Percentiles rank a stretch among this genome's conserved stretches.
Evolutionary conservation across 805 yeast species (phyloP).

Genomic region (Schwanniomyces vanrijiae): DNA sequence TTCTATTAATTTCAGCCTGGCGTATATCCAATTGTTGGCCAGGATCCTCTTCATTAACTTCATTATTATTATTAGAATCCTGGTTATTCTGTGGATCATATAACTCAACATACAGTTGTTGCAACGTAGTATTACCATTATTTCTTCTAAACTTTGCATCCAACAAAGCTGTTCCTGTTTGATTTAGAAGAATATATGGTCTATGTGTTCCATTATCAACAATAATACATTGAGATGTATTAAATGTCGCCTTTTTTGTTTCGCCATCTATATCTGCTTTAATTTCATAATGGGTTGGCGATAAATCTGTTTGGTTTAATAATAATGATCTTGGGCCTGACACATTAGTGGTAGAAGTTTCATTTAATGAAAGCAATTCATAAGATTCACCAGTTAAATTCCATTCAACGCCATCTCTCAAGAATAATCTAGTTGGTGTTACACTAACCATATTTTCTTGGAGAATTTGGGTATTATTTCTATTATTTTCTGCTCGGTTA

Average conservation of each 20-base stretch:
- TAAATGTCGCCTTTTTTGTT: slow-evolving; percentile 18
- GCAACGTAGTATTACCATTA: slow-evolving; percentile 18
- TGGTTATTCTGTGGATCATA: slow-evolving; percentile 5
- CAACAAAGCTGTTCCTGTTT: slow-evolving; percentile 34
- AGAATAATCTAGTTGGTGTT: slow-evolving; percentile 21
- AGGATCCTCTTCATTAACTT: not conserved
- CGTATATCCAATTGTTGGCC: not conserved
- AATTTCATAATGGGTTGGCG: slow-evolving; percentile 25
- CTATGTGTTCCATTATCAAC: slow-evolving; percentile 30
- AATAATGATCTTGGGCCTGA: slow-evolving; percentile 11
- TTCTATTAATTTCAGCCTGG: not conserved
- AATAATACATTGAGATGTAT: slow-evolving; percentile 43
- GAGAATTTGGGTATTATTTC: not conserved
- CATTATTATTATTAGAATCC: not conserved
- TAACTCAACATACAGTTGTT: slow-evolving; percentile 22
- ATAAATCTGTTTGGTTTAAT: slow-evolving; percentile 27
- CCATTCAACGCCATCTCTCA: slow-evolving; percentile 22
- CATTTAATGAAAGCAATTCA: slow-evolving; percentile 17
- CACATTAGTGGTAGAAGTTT: not conserved
- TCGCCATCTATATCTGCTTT: slow-evolving; percentile 14
- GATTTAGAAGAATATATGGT: slow-evolving; percentile 40
- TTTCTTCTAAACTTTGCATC: slow-evolving; percentile 9
- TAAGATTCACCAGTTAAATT: slow-evolving; percentile 22
- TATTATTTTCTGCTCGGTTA: not conserved
- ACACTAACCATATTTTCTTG: slow-evolving; percentile 5